Base-by-base conservation (phyloP, 805 yeast species). In the Hanseniaspora valbyensis region DNA sequence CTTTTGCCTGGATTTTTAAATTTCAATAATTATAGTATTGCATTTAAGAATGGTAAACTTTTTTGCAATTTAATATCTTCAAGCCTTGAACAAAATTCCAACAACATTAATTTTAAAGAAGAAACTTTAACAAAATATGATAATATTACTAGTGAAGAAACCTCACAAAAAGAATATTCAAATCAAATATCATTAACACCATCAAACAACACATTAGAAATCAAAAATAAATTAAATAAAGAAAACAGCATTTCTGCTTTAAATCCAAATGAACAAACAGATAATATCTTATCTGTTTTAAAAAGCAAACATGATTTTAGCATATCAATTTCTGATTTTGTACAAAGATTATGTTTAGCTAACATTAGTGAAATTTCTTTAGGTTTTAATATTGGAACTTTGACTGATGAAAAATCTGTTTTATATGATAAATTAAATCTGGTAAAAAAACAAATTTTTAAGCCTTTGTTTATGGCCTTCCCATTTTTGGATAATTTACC, bases 401-500 rank as follows among this genome's bases (percentile, higher is more conserved):
- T 74, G 24, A 64, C 62, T 5, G 54, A 61, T 4, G 60, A 59
- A 3, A 40, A 58, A 10, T 57, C 63, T 5, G 65, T 62, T 3
- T 52, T 76, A 2, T 76, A 74, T 53, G 54, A 60, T 16, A 66
- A 63, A 26, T 57, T 77, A n/a, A 67, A 64, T 28, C 58, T 55
- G 34, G 71, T 77, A 14, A 77, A 78, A 58, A 63, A 62, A 50
- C 76, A 76, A 53, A 76, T 78, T 3, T 78, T 78, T 56, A 68
- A 71, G 40, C 80, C 81, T 2, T 58, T 77, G 26, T 77, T 63
- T 54, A 60, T 78, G 63, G 73, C 71, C 46, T 78, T 78, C 57
- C 81, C 83, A n/a, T 60, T 67, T 42, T 63, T 77, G 34, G 83
- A 78, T 53, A 57, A 51, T 6, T 56, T 76, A 1, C 78, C 78